Conservation (phyloP, 129 eudicot species). For the Ambrosia trifida region DNA sequence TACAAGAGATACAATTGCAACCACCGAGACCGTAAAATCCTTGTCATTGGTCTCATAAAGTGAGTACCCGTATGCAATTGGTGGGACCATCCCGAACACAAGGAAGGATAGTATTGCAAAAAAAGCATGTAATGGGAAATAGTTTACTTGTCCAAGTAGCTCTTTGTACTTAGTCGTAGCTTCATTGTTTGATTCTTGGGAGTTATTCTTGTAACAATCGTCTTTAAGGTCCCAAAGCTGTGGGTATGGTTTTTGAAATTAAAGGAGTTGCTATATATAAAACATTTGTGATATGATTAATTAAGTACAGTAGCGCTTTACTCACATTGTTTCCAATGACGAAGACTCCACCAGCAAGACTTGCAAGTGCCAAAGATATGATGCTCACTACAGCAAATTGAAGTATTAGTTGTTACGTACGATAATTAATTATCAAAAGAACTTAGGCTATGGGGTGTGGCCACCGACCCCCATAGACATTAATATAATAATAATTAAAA, state of each 20-base stretch:
- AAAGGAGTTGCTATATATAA: not conserved
- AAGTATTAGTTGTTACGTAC: constrained; percentile 6
- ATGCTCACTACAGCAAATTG: constrained; percentile 40
- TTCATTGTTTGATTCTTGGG: constrained; percentile 6
- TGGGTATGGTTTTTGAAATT: not conserved
- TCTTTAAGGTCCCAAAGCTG: constrained; percentile 44
- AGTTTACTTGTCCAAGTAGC: constrained; percentile 38
- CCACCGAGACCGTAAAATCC: constrained; percentile 25
- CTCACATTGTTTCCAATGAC: constrained; percentile 54
- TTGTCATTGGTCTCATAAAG: constrained; percentile 19
- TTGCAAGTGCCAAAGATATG: constrained; percentile 54
- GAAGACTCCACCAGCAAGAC: constrained; percentile 52
- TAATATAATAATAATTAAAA: too few relatives aligned
- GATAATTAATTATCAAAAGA: not conserved
- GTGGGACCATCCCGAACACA: constrained; percentile 40
- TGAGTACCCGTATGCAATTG: constrained; percentile 36
- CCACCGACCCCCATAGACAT: too few relatives aligned
- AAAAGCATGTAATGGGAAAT: constrained; percentile 34
- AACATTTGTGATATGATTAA: not conserved
- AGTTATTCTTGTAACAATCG: constrained; percentile 22
- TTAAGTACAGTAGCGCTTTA: not conserved
- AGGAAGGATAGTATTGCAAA: constrained; percentile 39
- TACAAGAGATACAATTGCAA: constrained; percentile 35
- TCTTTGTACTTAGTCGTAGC: constrained; percentile 36
- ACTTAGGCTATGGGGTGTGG: too few relatives aligned